These are phyloP conservation scores for Lagerstroemia speciosa DNA, from an alignment of 345 rosid species.

Conservation along the genomic window DNA sequence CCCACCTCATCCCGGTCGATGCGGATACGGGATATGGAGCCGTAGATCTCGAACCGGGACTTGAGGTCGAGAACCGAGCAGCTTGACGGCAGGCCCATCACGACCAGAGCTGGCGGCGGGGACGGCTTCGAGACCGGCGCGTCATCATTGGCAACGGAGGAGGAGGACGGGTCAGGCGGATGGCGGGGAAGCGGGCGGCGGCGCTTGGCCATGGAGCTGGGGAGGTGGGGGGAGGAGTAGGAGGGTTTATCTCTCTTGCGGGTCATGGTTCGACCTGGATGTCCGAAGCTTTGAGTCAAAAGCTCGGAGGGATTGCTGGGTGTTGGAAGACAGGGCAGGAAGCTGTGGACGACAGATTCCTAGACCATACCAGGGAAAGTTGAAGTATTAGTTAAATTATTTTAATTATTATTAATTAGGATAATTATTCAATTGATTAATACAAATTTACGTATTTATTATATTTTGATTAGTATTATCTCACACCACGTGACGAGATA, in stretches of 20 bases:
- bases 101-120: constrained; percentile 58
- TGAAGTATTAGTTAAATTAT: no score
- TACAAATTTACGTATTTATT: no score
- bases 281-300: no score
- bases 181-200: constrained; percentile 46
- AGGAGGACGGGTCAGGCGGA: constrained; percentile 1
- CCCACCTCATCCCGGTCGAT: constrained; percentile 62
- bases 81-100: constrained; percentile 42
- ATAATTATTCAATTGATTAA: no score
- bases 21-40: constrained; percentile 74
- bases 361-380: no score
- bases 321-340: background rate
- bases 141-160: constrained; percentile 19
- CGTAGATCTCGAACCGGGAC: constrained; percentile 90
- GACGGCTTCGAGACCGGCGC: constrained; percentile 29
- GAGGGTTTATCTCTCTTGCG: constrained; percentile 57
- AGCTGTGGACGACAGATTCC: no score
- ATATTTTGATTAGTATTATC: no score
- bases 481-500: no score
- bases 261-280: no score
- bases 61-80: constrained; percentile 89
- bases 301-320: no score
- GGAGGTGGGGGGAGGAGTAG: constrained; percentile 27
- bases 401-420: no score
- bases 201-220: constrained; percentile 37